Percentiles rank a stretch among this genome's conserved stretches.
Evolutionary conservation across 2,329 filamentous ascomycete genomes (phyloP).

Genomic region (Gaeumannomyces tritici): DNA sequence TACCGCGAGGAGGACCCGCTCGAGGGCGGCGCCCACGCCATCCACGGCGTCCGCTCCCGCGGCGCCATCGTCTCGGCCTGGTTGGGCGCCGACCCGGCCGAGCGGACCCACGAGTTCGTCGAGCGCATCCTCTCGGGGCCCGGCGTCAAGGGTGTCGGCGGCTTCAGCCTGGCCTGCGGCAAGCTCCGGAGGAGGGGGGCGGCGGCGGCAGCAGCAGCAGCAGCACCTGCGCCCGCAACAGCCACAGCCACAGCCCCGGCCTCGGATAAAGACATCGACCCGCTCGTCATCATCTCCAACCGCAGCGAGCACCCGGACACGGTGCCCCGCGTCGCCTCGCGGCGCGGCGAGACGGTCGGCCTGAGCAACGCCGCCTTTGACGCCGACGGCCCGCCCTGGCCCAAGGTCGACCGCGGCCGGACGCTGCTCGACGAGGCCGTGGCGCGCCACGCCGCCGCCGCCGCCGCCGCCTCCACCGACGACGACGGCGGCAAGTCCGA

Average conservation of each 20-base stretch:
- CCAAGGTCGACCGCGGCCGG: slow-evolving; percentile 48
- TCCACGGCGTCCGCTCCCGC: slow-evolving; percentile 46
- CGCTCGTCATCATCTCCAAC: slow-evolving; percentile 54
- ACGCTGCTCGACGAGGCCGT: slow-evolving; percentile 33
- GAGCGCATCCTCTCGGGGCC: slow-evolving; percentile 39
- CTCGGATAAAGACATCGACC: slow-evolving; percentile 23
- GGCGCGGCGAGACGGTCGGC: slow-evolving; percentile 40
- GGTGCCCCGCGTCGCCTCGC: slow-evolving; percentile 48
- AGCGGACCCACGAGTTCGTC: slow-evolving; percentile 40
- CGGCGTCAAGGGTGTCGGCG: slow-evolving; percentile 51
- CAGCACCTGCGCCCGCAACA: neutral
- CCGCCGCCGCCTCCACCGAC: neutral
- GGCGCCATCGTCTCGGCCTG: slow-evolving; percentile 56
- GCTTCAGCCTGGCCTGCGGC: slow-evolving; percentile 58
- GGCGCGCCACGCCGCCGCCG: slow-evolving; percentile 25
- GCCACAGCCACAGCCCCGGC: too few species aligned
- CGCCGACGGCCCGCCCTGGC: slow-evolving; percentile 35
- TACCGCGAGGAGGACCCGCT: slow-evolving; percentile 46
- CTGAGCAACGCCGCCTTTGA: slow-evolving; percentile 54
- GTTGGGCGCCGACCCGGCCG: slow-evolving; percentile 39
- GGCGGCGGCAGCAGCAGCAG: slow-evolving; percentile 6
- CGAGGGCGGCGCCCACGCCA: slow-evolving; percentile 38
- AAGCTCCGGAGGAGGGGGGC: slow-evolving; percentile 33
- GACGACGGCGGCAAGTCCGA: slow-evolving; percentile 18
- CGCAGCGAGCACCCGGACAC: slow-evolving; percentile 40